phyloP scores from a whole-genome alignment of 441 rosid genomes.

The Pelargonium fulgidum region DNA sequence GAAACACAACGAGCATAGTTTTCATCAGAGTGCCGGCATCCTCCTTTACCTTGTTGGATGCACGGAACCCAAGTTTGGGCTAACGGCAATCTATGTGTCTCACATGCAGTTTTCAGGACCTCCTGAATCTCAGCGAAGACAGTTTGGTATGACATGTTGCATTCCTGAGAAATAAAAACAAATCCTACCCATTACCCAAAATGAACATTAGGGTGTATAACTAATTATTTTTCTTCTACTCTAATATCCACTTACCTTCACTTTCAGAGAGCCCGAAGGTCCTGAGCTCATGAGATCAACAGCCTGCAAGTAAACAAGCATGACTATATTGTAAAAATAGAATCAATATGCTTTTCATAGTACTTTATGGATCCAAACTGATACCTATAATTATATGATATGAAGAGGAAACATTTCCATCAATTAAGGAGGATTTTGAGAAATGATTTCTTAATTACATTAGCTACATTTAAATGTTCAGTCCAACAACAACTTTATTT shows the following conservation, averaged over 20 bases:
- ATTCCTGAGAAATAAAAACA: slow-evolving; percentile 33
- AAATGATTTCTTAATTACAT: too few species aligned
- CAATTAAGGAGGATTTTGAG: too few species aligned
- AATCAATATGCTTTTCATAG: slow-evolving; percentile 3
- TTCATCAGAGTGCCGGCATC: slow-evolving; percentile 69
- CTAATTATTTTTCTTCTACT: slow-evolving; percentile 5
- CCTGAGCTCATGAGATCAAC: slow-evolving; percentile 75
- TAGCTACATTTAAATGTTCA: too few species aligned
- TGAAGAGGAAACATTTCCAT: too few species aligned
- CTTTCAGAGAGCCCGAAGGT: slow-evolving; percentile 27
- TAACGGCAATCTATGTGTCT: slow-evolving; percentile 64
- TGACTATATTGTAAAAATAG: slow-evolving; percentile 3
- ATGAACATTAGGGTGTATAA: not conserved
- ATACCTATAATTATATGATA: not conserved
- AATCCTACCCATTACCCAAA: slow-evolving; percentile 10
- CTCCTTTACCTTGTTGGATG: slow-evolving; percentile 64
- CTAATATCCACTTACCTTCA: slow-evolving; percentile 43
- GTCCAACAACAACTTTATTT: too few species aligned
- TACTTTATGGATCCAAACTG: not conserved
- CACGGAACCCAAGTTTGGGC: slow-evolving; percentile 87
- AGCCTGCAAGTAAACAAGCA: slow-evolving; percentile 40
- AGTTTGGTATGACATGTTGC: slow-evolving; percentile 44
- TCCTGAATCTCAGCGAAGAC: slow-evolving; percentile 69
- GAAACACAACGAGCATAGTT: slow-evolving; percentile 66
- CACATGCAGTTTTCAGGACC: slow-evolving; percentile 62